Conservation (phyloP, 495 filamentous ascomycete species). For the Penicillium antarcticum region DNA sequence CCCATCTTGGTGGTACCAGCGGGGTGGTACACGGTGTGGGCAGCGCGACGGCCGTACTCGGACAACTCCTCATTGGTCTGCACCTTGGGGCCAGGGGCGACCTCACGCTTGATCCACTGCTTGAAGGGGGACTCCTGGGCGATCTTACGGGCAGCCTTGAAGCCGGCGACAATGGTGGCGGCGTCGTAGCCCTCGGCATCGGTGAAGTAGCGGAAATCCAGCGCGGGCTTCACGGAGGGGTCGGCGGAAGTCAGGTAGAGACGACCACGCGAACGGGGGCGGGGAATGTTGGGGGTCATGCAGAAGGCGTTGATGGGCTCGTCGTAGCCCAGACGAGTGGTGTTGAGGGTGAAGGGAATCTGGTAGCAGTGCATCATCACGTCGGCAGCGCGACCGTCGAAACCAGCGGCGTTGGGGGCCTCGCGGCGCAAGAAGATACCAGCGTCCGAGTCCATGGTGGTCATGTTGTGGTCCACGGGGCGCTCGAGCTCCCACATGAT, state of each 20-base stretch:
- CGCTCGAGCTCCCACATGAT: conserved; percentile 83
- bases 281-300: conserved; percentile 89
- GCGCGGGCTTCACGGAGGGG: conserved; percentile 69
- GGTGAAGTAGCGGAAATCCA: conserved; percentile 88
- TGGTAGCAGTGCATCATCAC: conserved; percentile 94
- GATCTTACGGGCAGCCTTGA: conserved; percentile 67
- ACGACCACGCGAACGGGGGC: conserved; percentile 69
- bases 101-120: conserved; percentile 75
- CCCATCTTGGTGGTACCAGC: conserved; percentile 89
- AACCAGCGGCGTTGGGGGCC: conserved; percentile 56
- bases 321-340: conserved; percentile 69
- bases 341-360: conserved; percentile 76
- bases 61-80: conserved; percentile 68
- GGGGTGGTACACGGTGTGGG: conserved; percentile 85
- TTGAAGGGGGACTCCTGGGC: conserved; percentile 71
- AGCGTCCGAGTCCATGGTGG: conserved; percentile 82
- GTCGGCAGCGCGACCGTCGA: conserved; percentile 68
- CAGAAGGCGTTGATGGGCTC: conserved; percentile 75
- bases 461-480: conserved; percentile 70
- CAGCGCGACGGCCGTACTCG: conserved; percentile 70
- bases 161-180: conserved; percentile 73
- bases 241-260: conserved; percentile 70
- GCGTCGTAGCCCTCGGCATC: conserved; percentile 81
- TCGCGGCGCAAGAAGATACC: conserved; percentile 80
- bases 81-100: conserved; percentile 68